Evolutionary conservation across 768 basidiomycete genomes (phyloP), one percentile per base, ranked within the genome.

Genomic region (Mrakia gelida): DNA sequence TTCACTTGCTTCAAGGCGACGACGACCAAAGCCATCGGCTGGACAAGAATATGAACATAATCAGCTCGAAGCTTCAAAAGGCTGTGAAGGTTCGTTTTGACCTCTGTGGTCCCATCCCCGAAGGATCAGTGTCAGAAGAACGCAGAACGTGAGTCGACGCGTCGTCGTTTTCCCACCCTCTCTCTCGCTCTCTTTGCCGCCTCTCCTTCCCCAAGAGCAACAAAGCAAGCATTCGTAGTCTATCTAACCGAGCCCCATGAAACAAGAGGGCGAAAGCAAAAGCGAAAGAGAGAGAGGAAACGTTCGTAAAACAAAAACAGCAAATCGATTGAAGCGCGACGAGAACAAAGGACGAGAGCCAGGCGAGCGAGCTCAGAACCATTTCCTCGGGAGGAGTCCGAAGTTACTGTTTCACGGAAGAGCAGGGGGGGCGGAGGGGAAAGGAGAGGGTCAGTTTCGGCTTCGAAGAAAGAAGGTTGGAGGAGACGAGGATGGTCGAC

Each of bases 291-390:
- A 15, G 34, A 38, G 16, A n/a, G n/a, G 62, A 34, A 23, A 38
- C 5, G 30, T 10, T n/a, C 32, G 38, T 21, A 67, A 38, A 30
- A 38, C 63, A 67, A 18, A 67, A 26, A 32, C 30, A 30, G 63
- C n/a, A 30, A 28, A 38, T 30, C 32, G 18, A 38, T 6, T 6
- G 11, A 26, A 6, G 61, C 7, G 28, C 23, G 59, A 26, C 26
- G 26, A 21, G 32, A 34, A 13, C 8, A 9, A 21, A 38, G 6
- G 63, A 65, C 16, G 34, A n/a, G 23, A 26, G 23, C 15, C 18
- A 16, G 28, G n/a, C n/a, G 59, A n/a, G 0, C 38, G 21, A 70
- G 34, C 41, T 70, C 41, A 75, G 28, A 75, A 75, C 74, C 74
- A 75, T 5, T 23, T 67, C 43, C 30, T 65, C 0, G 74, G 74